Base-by-base conservation (phyloP, 164 flowering plant genomes). In the Amborella trichopoda region DNA sequence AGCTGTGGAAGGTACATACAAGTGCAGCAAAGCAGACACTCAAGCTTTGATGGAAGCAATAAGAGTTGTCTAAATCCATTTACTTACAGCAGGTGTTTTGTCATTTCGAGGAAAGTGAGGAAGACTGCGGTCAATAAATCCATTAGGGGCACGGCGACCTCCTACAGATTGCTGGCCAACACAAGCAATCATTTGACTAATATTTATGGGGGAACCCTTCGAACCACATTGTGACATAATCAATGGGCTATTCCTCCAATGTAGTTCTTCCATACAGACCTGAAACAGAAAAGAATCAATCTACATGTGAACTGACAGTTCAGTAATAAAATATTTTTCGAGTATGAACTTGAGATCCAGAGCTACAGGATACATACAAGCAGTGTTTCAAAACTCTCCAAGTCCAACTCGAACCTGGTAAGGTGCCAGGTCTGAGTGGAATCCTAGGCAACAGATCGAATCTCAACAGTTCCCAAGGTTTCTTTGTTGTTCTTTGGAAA, bases 151-250 rank as follows among this genome's bases (percentile, higher is more conserved):
- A 67, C 96, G 85, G 20, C 78, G 79, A 55, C 99, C 99, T 5
- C 89, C 86, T 61, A 93, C 96, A 23, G 80, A 67, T 55, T 93
- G 99, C 66, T 93, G 99, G 44, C 99, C 96, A 49, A 93, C 99
- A 71, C 96, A 93, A 13, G 88, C 95, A 74, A 88, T 60, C 99
- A 93, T 93, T 57, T 93, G 99, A 46, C 91, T 77, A 14, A 93
- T 88, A 68, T 88, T 93, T 49, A 80, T 81, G 26, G 80, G 78
- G 48, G 96, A 88, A 49, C 99, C 99, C 66, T 93, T 93, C 40
- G 99, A 93, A 54, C 96, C 99, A 73, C 99, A 91, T 19, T 82
- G 90, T 25, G 90, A 80, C 99, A 87, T 91, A 48, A 87, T 91
- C 65, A 91, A 67, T 22, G 96, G 99, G 62, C 96, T 87, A 48